phyloP scores from a whole-genome alignment of 345 rosid species.

The Pistacia atlantica region DNA sequence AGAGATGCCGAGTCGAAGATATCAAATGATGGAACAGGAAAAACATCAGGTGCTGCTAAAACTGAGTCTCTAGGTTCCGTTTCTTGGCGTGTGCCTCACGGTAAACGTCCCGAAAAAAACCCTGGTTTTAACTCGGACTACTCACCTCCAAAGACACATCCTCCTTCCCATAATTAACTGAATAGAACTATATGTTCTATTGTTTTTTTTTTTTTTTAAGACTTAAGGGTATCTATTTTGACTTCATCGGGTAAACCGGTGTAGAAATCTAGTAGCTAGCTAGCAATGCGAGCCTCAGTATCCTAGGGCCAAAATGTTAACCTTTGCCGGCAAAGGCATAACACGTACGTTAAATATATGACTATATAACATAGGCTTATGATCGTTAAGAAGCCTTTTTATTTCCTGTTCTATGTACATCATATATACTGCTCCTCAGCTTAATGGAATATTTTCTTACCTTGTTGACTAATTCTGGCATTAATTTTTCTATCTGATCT shows the following conservation, averaged over 20 bases:
- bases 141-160: conserved; percentile 74
- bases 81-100: conserved; percentile 59
- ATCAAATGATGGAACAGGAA: conserved; percentile 14
- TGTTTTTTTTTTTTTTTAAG: conserved; percentile 5
- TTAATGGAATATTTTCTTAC: neutral
- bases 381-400: neutral
- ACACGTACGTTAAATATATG: neutral
- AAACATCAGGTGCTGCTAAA: conserved; percentile 23
- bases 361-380: conserved; percentile 6
- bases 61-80: conserved; percentile 37
- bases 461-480: neutral
- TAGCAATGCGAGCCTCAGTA: neutral
- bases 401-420: neutral
- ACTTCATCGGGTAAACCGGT: neutral
- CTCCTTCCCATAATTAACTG: conserved; percentile 73
- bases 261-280: neutral
- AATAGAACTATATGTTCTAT: neutral
- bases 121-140: conserved; percentile 77
- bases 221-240: conserved; percentile 10
- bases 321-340: neutral
- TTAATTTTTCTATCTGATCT: neutral
- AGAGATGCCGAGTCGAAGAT: conserved; percentile 12
- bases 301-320: neutral
- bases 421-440: neutral
- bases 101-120: conserved; percentile 46